These are phyloP conservation scores for Trichophyton rubrum DNA, from an alignment of 2,329 filamentous ascomycete species.

Conservation along the genomic window DNA sequence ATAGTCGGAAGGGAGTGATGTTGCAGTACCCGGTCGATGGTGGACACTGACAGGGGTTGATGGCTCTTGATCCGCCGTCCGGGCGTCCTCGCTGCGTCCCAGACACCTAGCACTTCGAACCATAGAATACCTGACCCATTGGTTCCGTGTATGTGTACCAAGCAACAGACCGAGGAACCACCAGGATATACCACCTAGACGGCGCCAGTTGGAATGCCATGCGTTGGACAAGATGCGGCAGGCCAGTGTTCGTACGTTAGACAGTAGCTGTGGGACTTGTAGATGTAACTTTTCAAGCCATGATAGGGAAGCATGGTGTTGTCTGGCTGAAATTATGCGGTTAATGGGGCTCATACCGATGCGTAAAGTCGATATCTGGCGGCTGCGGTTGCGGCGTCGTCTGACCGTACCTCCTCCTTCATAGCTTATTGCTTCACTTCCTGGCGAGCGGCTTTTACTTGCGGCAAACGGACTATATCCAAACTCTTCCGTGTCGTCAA, in stretches of 20 bases:
- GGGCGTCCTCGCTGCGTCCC: background rate
- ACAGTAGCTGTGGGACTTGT: background rate
- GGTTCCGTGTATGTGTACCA: constrained; percentile 12
- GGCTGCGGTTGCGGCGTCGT: background rate
- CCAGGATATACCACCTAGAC: constrained; percentile 24
- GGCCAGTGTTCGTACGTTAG: constrained; percentile 14
- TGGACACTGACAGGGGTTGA: background rate
- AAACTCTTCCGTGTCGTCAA: constrained; percentile 6
- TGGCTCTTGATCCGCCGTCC: background rate
- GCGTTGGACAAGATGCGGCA: constrained; percentile 24
- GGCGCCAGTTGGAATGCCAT: constrained; percentile 23
- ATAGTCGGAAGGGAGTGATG: background rate
- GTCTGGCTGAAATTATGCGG: background rate
- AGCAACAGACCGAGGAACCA: constrained; percentile 27
- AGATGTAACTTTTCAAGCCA: background rate
- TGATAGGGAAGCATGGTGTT: background rate
- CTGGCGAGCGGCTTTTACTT: background rate
- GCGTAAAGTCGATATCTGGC: background rate
- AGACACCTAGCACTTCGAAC: background rate
- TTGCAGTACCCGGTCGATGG: background rate
- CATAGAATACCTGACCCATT: constrained; percentile 11
- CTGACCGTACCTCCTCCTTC: background rate
- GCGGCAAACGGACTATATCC: background rate
- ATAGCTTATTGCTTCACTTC: background rate
- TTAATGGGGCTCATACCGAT: background rate